Base-by-base conservation (phyloP, 2,329 filamentous ascomycete genomes). In the Pseudogymnoascus sp. region DNA sequence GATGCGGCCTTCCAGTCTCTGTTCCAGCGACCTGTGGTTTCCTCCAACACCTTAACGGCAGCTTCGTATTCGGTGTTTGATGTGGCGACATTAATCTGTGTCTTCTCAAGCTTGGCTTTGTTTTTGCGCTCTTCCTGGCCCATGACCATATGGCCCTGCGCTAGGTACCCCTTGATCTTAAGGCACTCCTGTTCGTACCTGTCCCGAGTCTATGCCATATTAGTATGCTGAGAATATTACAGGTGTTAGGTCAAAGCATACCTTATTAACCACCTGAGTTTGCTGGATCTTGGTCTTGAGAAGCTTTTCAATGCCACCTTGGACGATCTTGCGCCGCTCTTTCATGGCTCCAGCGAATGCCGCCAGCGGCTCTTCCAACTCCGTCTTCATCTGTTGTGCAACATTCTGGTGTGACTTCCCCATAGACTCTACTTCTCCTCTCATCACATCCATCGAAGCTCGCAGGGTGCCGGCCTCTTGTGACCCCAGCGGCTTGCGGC, bases 91-190 rank as follows among this genome's bases (percentile, higher is more conserved):
- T 92, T 95, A 69, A 97, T 94, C 73, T 99, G 94, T 1, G 94
- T 97, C 82, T 99, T 99, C 75, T 99, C 94, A 44, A 99, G 83
- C 76, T 96, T 97, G 21, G 93, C 92, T 77, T 99, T 99, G 75
- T 99, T 99, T 77, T 96, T 97, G 29, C 94, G 86, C 78, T 99
- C 94, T 73, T 99, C 94, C 69, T 99, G 94, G 11, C 94, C 94
- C 94, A 99, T 99, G 62, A 99, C 94, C 94, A 99, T 99, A 73
- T 99, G 95, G 8, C 94, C 94, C 75, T 99, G 94, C 3, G 95
- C 94, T 4, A 99, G 84, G 71, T 99, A 99, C 39, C 94, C 94
- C 76, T 99, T 99, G 74, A 99, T 97, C 73, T 96, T 94, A 47
- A 99, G 81, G 72, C 93, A 97, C 69, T 99, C 95, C 74, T 99